Percentiles rank a stretch among this genome's conserved stretches.
These are phyloP conservation scores for Luffa acutangula DNA, from an alignment of 306 rosid species.

Conservation along the genomic window DNA sequence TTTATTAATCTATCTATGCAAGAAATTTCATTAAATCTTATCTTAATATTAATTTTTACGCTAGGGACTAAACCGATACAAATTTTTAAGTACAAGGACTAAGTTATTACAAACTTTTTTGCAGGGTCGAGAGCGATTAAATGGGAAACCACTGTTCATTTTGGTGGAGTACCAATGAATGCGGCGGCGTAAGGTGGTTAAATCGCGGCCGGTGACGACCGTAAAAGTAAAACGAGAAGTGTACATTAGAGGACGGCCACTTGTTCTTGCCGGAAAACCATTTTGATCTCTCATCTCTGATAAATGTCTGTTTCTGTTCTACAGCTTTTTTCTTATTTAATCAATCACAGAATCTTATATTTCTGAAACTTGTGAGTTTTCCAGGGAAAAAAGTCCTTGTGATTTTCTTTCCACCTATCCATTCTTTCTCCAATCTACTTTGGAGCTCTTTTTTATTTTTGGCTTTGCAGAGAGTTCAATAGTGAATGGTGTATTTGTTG, in stretches of 20 bases:
- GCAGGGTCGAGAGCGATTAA: slow-evolving; percentile 75
- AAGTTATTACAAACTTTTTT: background rate
- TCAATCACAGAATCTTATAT: background rate
- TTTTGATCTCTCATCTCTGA: background rate
- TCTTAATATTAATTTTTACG: too few relatives aligned
- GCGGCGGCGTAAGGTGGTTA: background rate
- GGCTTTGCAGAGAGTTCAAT: background rate
- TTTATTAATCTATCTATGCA: too few relatives aligned
- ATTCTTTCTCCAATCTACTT: background rate
- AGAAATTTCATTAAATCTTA: too few relatives aligned
- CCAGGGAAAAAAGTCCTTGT: background rate
- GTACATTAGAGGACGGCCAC: background rate
- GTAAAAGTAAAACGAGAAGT: background rate
- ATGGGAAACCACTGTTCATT: slow-evolving; percentile 65
- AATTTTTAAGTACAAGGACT: too few relatives aligned
- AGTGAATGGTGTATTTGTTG: background rate
- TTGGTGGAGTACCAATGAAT: slow-evolving; percentile 48
- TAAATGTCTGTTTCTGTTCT: background rate
- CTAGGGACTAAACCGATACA: too few relatives aligned
- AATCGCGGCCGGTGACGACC: background rate
- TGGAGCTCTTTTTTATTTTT: background rate
- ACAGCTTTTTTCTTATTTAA: background rate
- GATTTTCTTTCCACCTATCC: background rate
- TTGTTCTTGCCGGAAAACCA: background rate
- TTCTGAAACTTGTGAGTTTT: background rate